A percentile compares a stretch with the other conserved stretches of the same genome.
These are phyloP conservation scores for Arthonia radiata DNA, from an alignment of 495 filamentous ascomycete species.

Conservation along the genomic window DNA sequence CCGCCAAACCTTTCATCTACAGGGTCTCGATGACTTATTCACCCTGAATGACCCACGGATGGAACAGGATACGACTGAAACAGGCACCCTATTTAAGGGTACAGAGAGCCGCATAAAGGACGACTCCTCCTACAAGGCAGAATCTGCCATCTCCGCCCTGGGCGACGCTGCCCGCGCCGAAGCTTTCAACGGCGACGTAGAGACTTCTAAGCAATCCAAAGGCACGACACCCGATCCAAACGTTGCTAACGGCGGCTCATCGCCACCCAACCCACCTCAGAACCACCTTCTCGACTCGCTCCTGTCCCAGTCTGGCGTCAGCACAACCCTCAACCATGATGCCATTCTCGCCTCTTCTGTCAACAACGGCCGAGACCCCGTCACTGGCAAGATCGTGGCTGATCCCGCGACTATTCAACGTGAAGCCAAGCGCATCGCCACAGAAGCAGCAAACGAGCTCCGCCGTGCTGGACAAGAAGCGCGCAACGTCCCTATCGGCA, in stretches of 20 bases:
- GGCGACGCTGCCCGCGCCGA: too few species aligned
- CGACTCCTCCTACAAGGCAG: too few species aligned
- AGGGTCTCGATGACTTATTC: conserved; percentile 78
- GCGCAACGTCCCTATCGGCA: conserved; percentile 45
- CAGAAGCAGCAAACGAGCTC: conserved; percentile 47
- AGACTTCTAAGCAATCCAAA: conserved; percentile 5
- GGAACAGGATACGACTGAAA: conserved; percentile 50
- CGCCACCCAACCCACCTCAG: conserved; percentile 11
- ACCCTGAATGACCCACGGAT: conserved; percentile 47
- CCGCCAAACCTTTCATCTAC: conserved; percentile 57
- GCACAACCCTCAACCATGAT: conserved; percentile 71
- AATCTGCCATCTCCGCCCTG: too few species aligned
- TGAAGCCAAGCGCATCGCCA: conserved; percentile 62
- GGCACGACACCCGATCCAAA: conserved; percentile 12
- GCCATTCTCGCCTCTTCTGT: conserved; percentile 36
- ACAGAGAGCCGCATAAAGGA: too few species aligned
- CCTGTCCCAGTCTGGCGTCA: conserved; percentile 61
- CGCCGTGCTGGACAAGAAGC: conserved; percentile 48
- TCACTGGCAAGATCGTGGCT: conserved; percentile 31
- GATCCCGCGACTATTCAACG: conserved; percentile 50
- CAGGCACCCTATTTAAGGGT: conserved; percentile 58
- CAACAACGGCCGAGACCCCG: conserved; percentile 31
- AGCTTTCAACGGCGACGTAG: conserved; percentile 14
- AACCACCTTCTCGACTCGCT: conserved; percentile 61
- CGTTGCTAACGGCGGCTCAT: too few species aligned